Evolutionary conservation across 2,329 filamentous ascomycete genomes (phyloP).

Genomic region (Lachnellula subtilissima): DNA sequence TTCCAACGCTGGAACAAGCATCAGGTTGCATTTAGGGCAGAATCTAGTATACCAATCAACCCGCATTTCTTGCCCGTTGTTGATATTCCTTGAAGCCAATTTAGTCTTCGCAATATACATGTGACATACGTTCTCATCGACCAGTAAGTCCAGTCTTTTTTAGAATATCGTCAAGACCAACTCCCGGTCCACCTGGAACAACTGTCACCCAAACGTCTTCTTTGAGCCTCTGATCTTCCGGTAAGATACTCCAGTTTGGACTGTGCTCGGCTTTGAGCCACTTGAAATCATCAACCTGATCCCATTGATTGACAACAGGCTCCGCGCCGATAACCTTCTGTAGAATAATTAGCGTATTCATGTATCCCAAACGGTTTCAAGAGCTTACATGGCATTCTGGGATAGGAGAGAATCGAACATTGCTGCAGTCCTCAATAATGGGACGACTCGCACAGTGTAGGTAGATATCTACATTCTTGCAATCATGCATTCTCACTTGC

Average conservation of each 20-base stretch:
- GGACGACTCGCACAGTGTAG: slow-evolving; percentile 76
- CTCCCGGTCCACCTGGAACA: slow-evolving; percentile 58
- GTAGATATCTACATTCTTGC: slow-evolving; percentile 75
- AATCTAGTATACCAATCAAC: too few relatives aligned
- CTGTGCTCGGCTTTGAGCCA: slow-evolving; percentile 85
- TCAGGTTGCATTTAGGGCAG: too few relatives aligned
- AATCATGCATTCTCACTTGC: slow-evolving; percentile 94
- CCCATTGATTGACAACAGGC: slow-evolving; percentile 64
- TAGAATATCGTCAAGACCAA: slow-evolving; percentile 62
- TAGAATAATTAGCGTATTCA: slow-evolving; percentile 7
- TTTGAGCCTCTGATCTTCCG: slow-evolving; percentile 52
- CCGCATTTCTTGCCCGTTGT: too few relatives aligned
- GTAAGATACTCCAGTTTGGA: slow-evolving; percentile 78
- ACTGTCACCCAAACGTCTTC: slow-evolving; percentile 65
- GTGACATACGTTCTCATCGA: slow-evolving; percentile 1
- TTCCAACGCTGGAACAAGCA: too few relatives aligned
- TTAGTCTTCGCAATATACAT: background rate
- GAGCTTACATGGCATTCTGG: slow-evolving; percentile 62
- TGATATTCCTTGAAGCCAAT: background rate
- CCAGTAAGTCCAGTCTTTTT: slow-evolving; percentile 40
- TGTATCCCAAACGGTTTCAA: background rate
- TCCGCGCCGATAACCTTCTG: slow-evolving; percentile 26
- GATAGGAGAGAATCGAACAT: slow-evolving; percentile 73
- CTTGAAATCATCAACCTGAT: slow-evolving; percentile 94
- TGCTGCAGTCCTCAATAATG: slow-evolving; percentile 85